Evolutionary conservation across 495 filamentous ascomycete species (phyloP).

Genomic region (Penicillium pulvis): DNA sequence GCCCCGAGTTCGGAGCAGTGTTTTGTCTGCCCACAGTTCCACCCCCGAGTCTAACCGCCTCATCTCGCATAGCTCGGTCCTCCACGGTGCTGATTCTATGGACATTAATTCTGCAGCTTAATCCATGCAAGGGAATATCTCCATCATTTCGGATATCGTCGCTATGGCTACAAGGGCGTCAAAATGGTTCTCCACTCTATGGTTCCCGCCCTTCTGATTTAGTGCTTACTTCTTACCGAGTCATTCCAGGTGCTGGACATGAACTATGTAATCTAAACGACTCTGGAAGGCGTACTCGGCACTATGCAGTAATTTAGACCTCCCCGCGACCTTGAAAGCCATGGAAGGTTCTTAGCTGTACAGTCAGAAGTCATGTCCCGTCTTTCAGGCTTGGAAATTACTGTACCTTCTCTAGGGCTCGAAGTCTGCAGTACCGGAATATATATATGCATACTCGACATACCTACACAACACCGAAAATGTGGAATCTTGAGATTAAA

Average conservation of each 20-base stretch:
- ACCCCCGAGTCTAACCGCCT: slow-evolving; percentile 27
- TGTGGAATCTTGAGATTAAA: no score
- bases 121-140: background rate
- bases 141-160: background rate
- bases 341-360: no score
- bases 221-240: background rate
- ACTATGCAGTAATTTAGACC: no score
- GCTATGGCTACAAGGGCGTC: background rate
- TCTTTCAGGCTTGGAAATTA: no score
- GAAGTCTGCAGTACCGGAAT: no score
- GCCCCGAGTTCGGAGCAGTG: slow-evolving; percentile 28
- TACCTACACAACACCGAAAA: no score
- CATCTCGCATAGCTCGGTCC: slow-evolving; percentile 6
- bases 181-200: background rate
- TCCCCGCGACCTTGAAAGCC: no score
- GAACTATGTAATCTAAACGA: background rate
- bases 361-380: no score
- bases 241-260: no score
- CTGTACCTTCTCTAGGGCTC: no score
- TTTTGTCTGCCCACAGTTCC: slow-evolving; percentile 7
- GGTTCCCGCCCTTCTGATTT: background rate
- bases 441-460: no score
- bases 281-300: no score
- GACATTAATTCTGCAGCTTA: background rate
- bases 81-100: background rate